Evolutionary conservation across 1,284 basidiomycete genomes (phyloP).

Genomic region (Fistulinella staudtii): DNA sequence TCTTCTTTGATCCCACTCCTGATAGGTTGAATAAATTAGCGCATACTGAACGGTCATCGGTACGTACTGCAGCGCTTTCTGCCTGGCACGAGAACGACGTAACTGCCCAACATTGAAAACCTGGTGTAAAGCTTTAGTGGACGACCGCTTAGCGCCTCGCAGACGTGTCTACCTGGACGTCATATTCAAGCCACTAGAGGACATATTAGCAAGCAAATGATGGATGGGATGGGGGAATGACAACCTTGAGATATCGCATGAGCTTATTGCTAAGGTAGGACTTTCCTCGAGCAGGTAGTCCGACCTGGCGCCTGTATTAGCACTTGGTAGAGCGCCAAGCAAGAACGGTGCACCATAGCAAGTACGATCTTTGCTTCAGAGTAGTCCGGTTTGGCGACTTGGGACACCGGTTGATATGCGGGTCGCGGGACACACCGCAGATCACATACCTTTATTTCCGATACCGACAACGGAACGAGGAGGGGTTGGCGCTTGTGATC

Average conservation of each 20-base stretch:
- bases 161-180: conserved; percentile 69
- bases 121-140: conserved; percentile 36
- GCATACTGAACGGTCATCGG: background rate
- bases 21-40: conserved; percentile 4
- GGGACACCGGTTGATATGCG: background rate
- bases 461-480: conserved; percentile 78
- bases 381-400: conserved; percentile 95
- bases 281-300: conserved; percentile 80
- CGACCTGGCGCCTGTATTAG: conserved; percentile 49
- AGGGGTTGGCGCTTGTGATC: conserved; percentile 68
- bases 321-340: background rate
- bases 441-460: conserved; percentile 65
- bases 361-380: conserved; percentile 98
- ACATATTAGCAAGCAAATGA: conserved; percentile 10
- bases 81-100: conserved; percentile 80
- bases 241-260: conserved; percentile 75
- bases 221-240: conserved; percentile 1
- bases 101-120: conserved; percentile 99
- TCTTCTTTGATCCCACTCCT: conserved; percentile 83
- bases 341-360: conserved; percentile 72
- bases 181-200: conserved; percentile 93
- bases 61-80: conserved; percentile 68
- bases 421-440: background rate
- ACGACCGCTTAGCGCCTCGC: background rate
- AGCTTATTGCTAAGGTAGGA: conserved; percentile 84